Percentiles rank a stretch among this genome's conserved stretches.
Evolutionary conservation across 495 filamentous ascomycete genomes (phyloP).

Genomic region (Neurospora sp.): DNA sequence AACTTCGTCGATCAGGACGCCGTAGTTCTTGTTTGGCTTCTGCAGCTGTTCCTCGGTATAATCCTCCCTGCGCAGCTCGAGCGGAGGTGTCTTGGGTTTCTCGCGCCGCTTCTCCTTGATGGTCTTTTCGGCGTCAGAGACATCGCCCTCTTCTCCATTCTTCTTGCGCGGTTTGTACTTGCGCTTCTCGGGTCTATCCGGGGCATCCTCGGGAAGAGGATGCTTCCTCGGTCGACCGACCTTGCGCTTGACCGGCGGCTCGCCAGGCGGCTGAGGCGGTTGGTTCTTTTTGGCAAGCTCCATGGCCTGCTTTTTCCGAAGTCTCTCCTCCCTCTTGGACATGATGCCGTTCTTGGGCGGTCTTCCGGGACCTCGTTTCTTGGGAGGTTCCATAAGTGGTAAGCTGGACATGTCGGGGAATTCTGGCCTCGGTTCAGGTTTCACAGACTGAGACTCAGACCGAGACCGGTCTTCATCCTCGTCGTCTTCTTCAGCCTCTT

Average conservation of each 20-base stretch:
- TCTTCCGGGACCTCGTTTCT: slow-evolving; percentile 73
- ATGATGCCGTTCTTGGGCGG: slow-evolving; percentile 90
- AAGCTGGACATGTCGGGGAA: slow-evolving; percentile 17
- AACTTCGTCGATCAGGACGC: slow-evolving; percentile 83
- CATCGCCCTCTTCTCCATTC: slow-evolving; percentile 40
- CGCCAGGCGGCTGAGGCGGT: slow-evolving; percentile 31
- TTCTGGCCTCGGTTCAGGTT: slow-evolving; percentile 23
- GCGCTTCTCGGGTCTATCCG: slow-evolving; percentile 56
- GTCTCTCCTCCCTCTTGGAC: slow-evolving; percentile 71
- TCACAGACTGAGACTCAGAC: slow-evolving; percentile 8
- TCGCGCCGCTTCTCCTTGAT: slow-evolving; percentile 49
- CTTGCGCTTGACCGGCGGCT: slow-evolving; percentile 47
- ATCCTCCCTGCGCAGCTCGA: slow-evolving; percentile 56
- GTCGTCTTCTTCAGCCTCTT: slow-evolving; percentile 26
- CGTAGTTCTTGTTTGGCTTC: slow-evolving; percentile 81
- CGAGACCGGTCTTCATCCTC: slow-evolving; percentile 18
- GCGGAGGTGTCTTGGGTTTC: slow-evolving; percentile 51
- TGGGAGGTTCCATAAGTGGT: slow-evolving; percentile 30
- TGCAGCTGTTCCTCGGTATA: slow-evolving; percentile 77
- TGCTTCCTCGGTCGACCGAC: slow-evolving; percentile 48
- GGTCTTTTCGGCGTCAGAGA: slow-evolving; percentile 35
- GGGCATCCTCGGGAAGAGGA: slow-evolving; percentile 44
- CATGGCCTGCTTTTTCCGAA: slow-evolving; percentile 53
- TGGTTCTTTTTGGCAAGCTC: slow-evolving; percentile 37
- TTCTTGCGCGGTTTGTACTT: slow-evolving; percentile 73